Conservation (phyloP, 1,284 basidiomycete species). For the Cutaneotrichosporon daszewskae region DNA sequence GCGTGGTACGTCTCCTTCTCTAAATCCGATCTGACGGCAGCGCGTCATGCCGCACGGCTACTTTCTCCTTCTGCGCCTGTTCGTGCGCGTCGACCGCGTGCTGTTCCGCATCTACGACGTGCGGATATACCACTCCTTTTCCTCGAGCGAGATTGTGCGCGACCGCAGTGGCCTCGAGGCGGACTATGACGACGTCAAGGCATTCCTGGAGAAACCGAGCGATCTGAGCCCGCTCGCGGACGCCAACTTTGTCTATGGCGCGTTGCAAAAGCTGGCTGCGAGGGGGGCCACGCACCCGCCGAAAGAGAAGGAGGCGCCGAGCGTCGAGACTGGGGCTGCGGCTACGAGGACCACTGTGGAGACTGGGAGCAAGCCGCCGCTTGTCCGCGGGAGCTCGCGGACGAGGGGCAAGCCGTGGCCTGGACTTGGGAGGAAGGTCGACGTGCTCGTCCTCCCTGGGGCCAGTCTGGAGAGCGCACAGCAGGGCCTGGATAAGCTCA, state of each 20-base stretch:
- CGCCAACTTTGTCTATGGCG: conserved; percentile 73
- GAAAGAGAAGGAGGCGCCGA: not conserved
- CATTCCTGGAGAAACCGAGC: conserved; percentile 71
- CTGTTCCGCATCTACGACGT: conserved; percentile 89
- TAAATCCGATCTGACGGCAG: conserved; percentile 50
- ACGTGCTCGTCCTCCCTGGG: conserved; percentile 26
- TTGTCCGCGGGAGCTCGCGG: too few species aligned
- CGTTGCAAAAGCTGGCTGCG: conserved; percentile 62
- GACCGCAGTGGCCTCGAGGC: conserved; percentile 88
- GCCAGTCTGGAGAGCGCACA: not conserved
- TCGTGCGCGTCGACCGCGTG: conserved; percentile 91
- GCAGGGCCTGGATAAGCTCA: conserved; percentile 3
- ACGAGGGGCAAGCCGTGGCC: conserved; percentile 66
- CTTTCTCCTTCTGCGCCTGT: conserved; percentile 85
- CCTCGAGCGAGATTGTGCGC: conserved; percentile 57
- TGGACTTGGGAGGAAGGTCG: conserved; percentile 54
- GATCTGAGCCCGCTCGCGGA: conserved; percentile 89
- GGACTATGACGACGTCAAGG: conserved; percentile 70
- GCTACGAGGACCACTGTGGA: not conserved
- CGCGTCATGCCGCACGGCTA: conserved; percentile 97
- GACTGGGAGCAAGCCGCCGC: not conserved
- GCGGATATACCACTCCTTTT: conserved; percentile 80
- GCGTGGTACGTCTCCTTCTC: conserved; percentile 62
- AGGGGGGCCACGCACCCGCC: too few species aligned
- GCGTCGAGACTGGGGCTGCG: not conserved